Evolutionary conservation across 179 eudicot species (phyloP), one percentile per base, ranked within the genome.

Genomic region (Corrigiola litoralis): DNA sequence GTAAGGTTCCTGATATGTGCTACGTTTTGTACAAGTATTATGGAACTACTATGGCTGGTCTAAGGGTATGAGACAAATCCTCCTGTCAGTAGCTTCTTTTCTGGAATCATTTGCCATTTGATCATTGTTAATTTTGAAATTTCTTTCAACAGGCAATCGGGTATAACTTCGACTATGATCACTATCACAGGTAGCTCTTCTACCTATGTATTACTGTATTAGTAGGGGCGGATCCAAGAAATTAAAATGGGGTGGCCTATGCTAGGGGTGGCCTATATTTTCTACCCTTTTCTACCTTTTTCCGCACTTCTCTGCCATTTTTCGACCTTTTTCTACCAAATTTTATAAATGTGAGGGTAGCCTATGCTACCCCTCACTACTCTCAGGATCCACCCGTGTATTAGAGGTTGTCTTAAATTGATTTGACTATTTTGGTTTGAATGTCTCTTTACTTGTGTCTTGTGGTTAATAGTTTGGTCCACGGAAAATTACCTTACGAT

Each of bases 11-110:
- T 16, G 89, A 79, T 25, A 67, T 90, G 82, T 78, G 87, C 72
- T 72, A 33, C 59, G 58, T 69, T 37, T 70, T 94, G 50, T 87
- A 94, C 80, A 90, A 79, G 74, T 82, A 87, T 32, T 90, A 86
- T 74, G 99, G 99, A 45, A 94, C 99, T 40, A 87, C 99, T 33
- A 81, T 94, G 99, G 90, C 99, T 38, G 97, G 99, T 66, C 89
- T 90, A 28, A 78, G 78, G 85, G 98, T 92, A 80, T 46, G 73
- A 11, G 48, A 28, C 4, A 14, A 27, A 21, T 36, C 46, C 16
- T 34, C 14, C 18, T 67, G 23, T 44, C 18, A 33, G 8, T 6
- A 1, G 14, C 32, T 45, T 61, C 21, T 17, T 44, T 28, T 17
- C 31, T 31, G 66, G 44, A 3, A 28, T 9, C 18, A 20, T 51